phyloP scores from a whole-genome alignment of 352 stramenopile genomes.

The Pythium phragmiticola region DNA sequence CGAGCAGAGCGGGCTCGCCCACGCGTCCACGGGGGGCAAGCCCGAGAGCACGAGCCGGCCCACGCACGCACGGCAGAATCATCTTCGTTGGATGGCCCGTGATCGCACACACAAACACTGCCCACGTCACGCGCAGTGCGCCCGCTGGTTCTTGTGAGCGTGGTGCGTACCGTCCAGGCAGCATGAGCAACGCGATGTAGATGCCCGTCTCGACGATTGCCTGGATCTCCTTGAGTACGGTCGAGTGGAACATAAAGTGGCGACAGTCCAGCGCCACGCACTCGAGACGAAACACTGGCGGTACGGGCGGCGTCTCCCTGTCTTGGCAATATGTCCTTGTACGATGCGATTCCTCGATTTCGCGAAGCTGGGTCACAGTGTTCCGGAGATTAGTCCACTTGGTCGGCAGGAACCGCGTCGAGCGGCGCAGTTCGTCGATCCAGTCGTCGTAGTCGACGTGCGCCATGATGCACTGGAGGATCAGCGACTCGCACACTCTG shows the following conservation, averaged over 20 bases:
- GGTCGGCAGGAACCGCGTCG: background rate
- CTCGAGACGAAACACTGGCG: slow-evolving; percentile 7
- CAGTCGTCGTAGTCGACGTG: slow-evolving; percentile 11
- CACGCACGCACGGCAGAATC: background rate
- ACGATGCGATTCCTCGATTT: background rate
- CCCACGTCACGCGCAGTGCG: background rate
- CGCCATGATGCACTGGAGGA: slow-evolving; percentile 10
- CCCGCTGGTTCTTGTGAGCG: background rate
- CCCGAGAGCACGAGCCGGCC: background rate
- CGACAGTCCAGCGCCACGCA: slow-evolving; percentile 3
- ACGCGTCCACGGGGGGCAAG: background rate
- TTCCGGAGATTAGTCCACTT: slow-evolving; percentile 8
- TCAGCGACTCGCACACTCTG: slow-evolving; percentile 5
- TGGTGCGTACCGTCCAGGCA: background rate
- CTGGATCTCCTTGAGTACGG: slow-evolving; percentile 7
- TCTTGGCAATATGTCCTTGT: background rate
- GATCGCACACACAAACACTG: slow-evolving; percentile 6
- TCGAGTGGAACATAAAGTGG: slow-evolving; percentile 6
- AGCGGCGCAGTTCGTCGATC: slow-evolving; percentile 8
- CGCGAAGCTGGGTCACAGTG: slow-evolving; percentile 1
- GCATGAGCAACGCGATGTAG: background rate
- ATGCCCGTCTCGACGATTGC: slow-evolving; percentile 6
- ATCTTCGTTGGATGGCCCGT: slow-evolving; percentile 6
- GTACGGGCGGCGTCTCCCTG: background rate
- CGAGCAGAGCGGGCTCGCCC: background rate